A percentile compares a stretch with the other conserved stretches of the same genome.
These are phyloP conservation scores for Coriaria nepalensis DNA, from an alignment of 306 rosid species.

Conservation along the genomic window DNA sequence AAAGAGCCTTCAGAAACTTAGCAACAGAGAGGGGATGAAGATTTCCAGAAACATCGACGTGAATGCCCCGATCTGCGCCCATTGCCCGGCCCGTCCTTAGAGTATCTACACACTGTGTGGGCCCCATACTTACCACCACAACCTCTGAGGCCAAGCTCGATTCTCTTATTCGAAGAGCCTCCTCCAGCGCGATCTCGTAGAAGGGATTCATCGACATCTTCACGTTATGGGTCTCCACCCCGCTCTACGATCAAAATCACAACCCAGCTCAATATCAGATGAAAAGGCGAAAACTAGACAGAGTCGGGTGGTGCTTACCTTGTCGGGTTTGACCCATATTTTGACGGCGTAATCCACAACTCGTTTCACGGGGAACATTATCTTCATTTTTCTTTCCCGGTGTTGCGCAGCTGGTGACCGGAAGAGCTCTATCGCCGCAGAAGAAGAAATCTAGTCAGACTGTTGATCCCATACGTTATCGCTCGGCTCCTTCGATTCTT, in stretches of 20 bases:
- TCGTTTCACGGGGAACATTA: conserved; percentile 77
- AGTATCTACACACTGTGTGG: conserved; percentile 58
- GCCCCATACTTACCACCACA: conserved; percentile 73
- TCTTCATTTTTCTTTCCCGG: conserved; percentile 43
- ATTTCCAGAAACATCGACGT: conserved; percentile 39
- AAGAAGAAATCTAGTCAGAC: background rate
- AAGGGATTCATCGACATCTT: conserved; percentile 99
- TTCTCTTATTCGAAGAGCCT: conserved; percentile 76
- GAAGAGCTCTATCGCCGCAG: background rate
- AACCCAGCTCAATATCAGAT: background rate
- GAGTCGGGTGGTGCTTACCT: conserved; percentile 21
- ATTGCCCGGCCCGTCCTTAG: conserved; percentile 80
- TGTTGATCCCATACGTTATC: background rate
- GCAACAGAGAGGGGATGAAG: conserved; percentile 69
- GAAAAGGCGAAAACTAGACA: background rate
- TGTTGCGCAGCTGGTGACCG: background rate
- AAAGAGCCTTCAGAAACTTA: conserved; percentile 58
- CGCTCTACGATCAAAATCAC: conserved; percentile 29
- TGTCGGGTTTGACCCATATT: conserved; percentile 82
- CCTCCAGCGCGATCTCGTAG: conserved; percentile 89
- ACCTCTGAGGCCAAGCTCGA: conserved; percentile 78
- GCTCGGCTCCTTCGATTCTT: too few species aligned
- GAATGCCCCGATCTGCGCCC: conserved; percentile 91
- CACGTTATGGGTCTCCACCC: conserved; percentile 91
- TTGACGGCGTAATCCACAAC: conserved; percentile 89